A percentile compares a stretch with the other conserved stretches of the same genome.
These are phyloP conservation scores for Penicillium waksmanii DNA, from an alignment of 495 filamentous ascomycete genomes.

Conservation along the genomic window DNA sequence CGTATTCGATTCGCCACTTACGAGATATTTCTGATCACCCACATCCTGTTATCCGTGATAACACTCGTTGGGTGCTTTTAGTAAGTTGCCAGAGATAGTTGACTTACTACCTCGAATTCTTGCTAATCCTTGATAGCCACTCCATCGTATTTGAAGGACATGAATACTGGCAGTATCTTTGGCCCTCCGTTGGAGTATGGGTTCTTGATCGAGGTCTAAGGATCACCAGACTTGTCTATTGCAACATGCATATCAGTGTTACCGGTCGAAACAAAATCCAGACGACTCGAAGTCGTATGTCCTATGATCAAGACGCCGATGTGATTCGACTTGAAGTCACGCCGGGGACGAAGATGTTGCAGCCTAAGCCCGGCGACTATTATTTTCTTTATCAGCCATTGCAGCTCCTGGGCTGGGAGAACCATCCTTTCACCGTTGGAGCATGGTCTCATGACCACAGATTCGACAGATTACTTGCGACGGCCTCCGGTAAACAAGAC, in stretches of 20 bases:
- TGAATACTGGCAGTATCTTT: conserved; percentile 56
- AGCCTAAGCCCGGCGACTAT: conserved; percentile 53
- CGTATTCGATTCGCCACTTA: conserved; percentile 52
- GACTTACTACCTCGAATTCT: background rate
- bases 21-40: conserved; percentile 57
- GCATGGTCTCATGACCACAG: conserved; percentile 39
- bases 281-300: conserved; percentile 37
- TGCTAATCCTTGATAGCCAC: conserved; percentile 42
- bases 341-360: conserved; percentile 33
- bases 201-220: conserved; percentile 52
- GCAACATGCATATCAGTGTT: conserved; percentile 44
- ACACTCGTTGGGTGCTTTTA: conserved; percentile 56
- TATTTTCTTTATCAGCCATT: conserved; percentile 61
- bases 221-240: conserved; percentile 49
- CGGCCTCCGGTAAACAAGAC: conserved; percentile 6
- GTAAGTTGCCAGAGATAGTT: conserved; percentile 35
- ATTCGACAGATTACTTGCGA: background rate
- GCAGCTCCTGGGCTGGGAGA: conserved; percentile 57
- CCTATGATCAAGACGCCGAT: conserved; percentile 52
- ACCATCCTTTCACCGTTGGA: conserved; percentile 63
- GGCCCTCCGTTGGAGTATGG: conserved; percentile 56
- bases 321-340: conserved; percentile 54
- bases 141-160: conserved; percentile 49
- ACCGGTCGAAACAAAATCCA: conserved; percentile 24
- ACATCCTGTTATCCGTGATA: conserved; percentile 55